A percentile compares a stretch with the other conserved stretches of the same genome.
These are phyloP conservation scores for Trichoderma sp. DNA, from an alignment of 2,329 filamentous ascomycete genomes.

Conservation along the genomic window DNA sequence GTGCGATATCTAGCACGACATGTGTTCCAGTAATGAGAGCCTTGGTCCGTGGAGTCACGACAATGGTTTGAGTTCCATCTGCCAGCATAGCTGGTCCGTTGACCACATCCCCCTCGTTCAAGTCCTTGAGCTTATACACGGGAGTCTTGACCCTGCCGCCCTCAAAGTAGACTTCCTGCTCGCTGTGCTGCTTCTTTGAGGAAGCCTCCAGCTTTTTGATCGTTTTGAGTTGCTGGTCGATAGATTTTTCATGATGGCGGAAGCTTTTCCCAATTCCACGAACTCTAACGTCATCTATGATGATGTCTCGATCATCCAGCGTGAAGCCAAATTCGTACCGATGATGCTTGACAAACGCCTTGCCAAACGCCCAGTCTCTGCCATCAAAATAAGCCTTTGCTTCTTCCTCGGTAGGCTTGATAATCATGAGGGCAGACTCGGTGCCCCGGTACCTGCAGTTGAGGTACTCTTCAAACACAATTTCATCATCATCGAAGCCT, in stretches of 20 bases:
- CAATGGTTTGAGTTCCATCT: constrained; percentile 87
- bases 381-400: constrained; percentile 56
- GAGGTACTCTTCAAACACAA: constrained; percentile 86
- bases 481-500: constrained; percentile 70
- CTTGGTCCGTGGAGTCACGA: constrained; percentile 74
- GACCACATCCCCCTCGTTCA: constrained; percentile 69
- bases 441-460: constrained; percentile 92
- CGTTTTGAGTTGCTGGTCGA: constrained; percentile 76
- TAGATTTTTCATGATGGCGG: constrained; percentile 72
- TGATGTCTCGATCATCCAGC: constrained; percentile 76
- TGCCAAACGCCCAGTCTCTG: constrained; percentile 76
- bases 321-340: constrained; percentile 93
- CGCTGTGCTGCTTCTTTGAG: constrained; percentile 61
- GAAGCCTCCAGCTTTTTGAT: constrained; percentile 58
- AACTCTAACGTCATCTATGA: constrained; percentile 85
- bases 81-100: constrained; percentile 81
- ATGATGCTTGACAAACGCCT: constrained; percentile 82
- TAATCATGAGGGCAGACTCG: constrained; percentile 85
- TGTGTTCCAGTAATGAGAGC: constrained; percentile 81
- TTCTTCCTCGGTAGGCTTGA: constrained; percentile 66
- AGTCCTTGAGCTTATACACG: constrained; percentile 75
- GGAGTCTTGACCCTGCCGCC: constrained; percentile 74
- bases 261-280: constrained; percentile 88
- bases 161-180: constrained; percentile 76
- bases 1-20: constrained; percentile 79